These are phyloP conservation scores for Penicillium polonicum DNA, from an alignment of 2,329 filamentous ascomycete genomes.

Conservation along the genomic window DNA sequence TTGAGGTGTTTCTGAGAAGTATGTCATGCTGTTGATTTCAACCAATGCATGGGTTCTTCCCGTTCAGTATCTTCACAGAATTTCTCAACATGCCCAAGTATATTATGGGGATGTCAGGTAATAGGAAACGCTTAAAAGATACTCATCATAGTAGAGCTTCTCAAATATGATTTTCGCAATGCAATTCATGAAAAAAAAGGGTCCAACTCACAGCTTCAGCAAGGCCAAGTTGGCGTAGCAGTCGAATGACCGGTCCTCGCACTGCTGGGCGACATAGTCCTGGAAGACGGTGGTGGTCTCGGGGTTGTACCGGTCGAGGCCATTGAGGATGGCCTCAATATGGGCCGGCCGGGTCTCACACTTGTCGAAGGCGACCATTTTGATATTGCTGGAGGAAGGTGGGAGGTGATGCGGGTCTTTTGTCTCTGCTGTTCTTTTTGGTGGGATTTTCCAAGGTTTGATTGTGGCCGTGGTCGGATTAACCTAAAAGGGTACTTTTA, in stretches of 20 bases:
- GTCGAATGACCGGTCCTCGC: conserved; percentile 91
- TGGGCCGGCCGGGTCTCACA: conserved; percentile 88
- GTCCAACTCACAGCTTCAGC: conserved; percentile 77
- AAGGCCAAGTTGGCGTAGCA: conserved; percentile 95
- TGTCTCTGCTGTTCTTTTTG: conserved; percentile 26
- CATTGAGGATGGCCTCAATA: conserved; percentile 91
- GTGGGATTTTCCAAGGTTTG: conserved; percentile 26
- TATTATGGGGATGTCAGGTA: conserved; percentile 69
- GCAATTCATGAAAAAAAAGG: conserved; percentile 9
- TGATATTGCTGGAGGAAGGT: conserved; percentile 17
- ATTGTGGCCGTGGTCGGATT: conserved; percentile 28
- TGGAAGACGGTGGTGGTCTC: conserved; percentile 93
- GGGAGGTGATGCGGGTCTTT: conserved; percentile 26
- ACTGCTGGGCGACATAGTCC: conserved; percentile 91
- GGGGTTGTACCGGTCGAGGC: conserved; percentile 97
- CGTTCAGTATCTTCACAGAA: conserved; percentile 68
- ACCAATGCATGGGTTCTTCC: conserved; percentile 15
- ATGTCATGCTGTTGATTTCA: conserved; percentile 13
- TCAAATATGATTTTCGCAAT: background rate
- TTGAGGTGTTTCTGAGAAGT: background rate
- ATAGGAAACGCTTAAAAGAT: conserved; percentile 89
- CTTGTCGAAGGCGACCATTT: conserved; percentile 67
- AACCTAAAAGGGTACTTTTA: conserved; percentile 15
- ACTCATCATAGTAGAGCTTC: conserved; percentile 64
- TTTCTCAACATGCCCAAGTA: conserved; percentile 63